phyloP scores from a whole-genome alignment of 352 stramenopile species.

The Pythium rhizo-oryzae region DNA sequence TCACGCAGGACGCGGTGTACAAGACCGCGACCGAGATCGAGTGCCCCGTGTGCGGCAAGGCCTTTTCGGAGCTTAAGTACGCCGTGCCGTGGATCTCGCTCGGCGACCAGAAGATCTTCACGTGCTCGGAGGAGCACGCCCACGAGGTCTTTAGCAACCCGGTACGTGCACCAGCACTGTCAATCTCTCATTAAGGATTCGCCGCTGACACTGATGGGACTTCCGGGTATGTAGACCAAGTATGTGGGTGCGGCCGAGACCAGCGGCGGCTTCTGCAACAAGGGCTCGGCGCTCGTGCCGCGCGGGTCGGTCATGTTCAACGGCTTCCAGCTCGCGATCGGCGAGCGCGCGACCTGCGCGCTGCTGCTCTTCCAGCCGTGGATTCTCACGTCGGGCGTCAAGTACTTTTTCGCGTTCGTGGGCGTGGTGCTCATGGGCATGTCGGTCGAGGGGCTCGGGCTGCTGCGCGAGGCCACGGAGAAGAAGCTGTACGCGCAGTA shows the following conservation, averaged over 20 bases:
- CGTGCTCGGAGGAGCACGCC: constrained; percentile 30
- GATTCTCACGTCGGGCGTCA: constrained; percentile 62
- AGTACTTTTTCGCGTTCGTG: constrained; percentile 79
- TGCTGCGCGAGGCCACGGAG: constrained; percentile 50
- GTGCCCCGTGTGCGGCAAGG: constrained; percentile 57
- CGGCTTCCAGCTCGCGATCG: constrained; percentile 57
- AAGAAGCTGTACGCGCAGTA: constrained; percentile 56
- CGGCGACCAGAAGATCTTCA: constrained; percentile 45
- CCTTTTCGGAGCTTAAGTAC: constrained; percentile 70
- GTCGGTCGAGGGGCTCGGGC: constrained; percentile 65
- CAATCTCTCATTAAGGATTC: background rate
- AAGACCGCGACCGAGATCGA: constrained; percentile 73
- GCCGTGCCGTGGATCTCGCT: constrained; percentile 70
- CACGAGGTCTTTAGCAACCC: constrained; percentile 34
- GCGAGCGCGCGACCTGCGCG: constrained; percentile 58
- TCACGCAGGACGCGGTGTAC: constrained; percentile 63
- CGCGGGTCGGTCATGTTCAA: constrained; percentile 78
- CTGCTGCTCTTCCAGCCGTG: constrained; percentile 83
- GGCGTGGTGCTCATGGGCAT: constrained; percentile 68
- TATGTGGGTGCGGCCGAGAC: constrained; percentile 18
- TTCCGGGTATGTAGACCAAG: constrained; percentile 12
- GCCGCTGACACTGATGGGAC: background rate
- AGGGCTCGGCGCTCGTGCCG: constrained; percentile 37
- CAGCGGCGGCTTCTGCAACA: constrained; percentile 54
- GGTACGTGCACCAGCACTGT: constrained; percentile 6